Conservation (phyloP, 768 basidiomycete genomes). For the Solioccasus polychromus region DNA sequence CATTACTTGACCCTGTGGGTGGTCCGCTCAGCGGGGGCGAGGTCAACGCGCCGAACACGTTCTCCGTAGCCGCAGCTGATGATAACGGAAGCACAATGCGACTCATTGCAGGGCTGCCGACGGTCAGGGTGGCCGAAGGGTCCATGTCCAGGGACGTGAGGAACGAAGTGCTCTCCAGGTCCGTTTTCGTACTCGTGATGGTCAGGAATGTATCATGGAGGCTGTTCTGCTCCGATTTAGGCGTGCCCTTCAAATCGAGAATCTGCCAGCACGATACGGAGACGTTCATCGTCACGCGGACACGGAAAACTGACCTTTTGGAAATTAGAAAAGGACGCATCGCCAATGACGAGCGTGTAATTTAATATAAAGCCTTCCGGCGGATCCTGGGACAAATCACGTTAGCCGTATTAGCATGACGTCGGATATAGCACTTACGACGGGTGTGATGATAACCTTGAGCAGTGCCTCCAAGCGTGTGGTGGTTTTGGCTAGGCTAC, state of each 20-base stretch:
- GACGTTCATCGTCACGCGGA: neutral
- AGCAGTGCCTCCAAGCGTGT: constrained; percentile 85
- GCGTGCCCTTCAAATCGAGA: constrained; percentile 91
- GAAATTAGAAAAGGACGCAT: constrained; percentile 95
- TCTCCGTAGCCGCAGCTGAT: constrained; percentile 39
- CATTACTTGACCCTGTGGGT: constrained; percentile 56
- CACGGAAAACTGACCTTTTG: constrained; percentile 72
- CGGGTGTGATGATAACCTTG: constrained; percentile 93
- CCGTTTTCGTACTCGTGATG: constrained; percentile 87
- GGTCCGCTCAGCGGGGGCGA: constrained; percentile 66
- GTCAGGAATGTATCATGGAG: constrained; percentile 90
- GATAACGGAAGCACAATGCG: constrained; percentile 53
- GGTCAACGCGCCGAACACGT: constrained; percentile 53
- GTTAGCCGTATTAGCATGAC: neutral
- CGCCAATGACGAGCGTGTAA: constrained; percentile 91
- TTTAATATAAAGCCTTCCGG: constrained; percentile 93
- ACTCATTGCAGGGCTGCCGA: constrained; percentile 65
- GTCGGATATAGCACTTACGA: constrained; percentile 45
- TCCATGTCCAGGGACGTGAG: constrained; percentile 96
- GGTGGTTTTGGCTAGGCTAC: constrained; percentile 77
- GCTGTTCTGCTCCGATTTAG: constrained; percentile 80
- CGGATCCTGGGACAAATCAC: constrained; percentile 58
- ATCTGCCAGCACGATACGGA: constrained; percentile 51
- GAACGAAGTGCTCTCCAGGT: constrained; percentile 89
- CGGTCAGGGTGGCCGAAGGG: constrained; percentile 55